Conservation (phyloP, 179 eudicot genomes). For the Patellifolia procumbens region DNA sequence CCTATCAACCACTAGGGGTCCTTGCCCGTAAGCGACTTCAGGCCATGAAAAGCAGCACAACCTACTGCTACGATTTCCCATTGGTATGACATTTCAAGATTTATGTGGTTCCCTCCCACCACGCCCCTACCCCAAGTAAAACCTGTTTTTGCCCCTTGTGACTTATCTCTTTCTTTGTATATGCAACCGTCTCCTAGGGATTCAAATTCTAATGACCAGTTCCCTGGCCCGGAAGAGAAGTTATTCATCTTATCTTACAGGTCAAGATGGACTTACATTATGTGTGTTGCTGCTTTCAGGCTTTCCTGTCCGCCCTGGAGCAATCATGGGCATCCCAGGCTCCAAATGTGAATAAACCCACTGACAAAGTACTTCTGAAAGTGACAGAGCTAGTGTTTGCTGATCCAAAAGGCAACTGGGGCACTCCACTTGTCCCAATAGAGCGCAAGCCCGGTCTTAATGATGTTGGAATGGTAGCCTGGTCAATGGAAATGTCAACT, state of each 20-base stretch:
- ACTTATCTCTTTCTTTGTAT: background rate
- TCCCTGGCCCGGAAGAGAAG: background rate
- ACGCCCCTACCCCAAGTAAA: background rate
- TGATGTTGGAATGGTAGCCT: slow-evolving; percentile 97
- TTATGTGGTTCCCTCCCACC: background rate
- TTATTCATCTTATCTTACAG: background rate
- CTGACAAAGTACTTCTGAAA: slow-evolving; percentile 51
- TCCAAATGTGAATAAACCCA: slow-evolving; percentile 41
- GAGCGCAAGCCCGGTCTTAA: slow-evolving; percentile 72
- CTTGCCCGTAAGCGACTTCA: slow-evolving; percentile 81
- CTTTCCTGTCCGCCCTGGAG: slow-evolving; percentile 77
- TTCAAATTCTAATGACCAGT: background rate
- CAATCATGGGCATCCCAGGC: slow-evolving; percentile 66
- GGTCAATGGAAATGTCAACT: slow-evolving; percentile 88
- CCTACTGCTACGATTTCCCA: slow-evolving; percentile 98
- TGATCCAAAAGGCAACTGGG: slow-evolving; percentile 75
- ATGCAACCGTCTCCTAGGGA: background rate
- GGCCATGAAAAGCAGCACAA: slow-evolving; percentile 92
- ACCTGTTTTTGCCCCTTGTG: background rate
- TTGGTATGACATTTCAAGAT: slow-evolving; percentile 50
- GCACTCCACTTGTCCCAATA: slow-evolving; percentile 61
- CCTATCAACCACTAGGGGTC: slow-evolving; percentile 64
- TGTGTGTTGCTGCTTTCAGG: slow-evolving; percentile 49
- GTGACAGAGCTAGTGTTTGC: slow-evolving; percentile 76
- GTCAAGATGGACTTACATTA: background rate